Conservation (phyloP, 2,329 filamentous ascomycete species). For the Stachybotrys chlorohalonatus region DNA sequence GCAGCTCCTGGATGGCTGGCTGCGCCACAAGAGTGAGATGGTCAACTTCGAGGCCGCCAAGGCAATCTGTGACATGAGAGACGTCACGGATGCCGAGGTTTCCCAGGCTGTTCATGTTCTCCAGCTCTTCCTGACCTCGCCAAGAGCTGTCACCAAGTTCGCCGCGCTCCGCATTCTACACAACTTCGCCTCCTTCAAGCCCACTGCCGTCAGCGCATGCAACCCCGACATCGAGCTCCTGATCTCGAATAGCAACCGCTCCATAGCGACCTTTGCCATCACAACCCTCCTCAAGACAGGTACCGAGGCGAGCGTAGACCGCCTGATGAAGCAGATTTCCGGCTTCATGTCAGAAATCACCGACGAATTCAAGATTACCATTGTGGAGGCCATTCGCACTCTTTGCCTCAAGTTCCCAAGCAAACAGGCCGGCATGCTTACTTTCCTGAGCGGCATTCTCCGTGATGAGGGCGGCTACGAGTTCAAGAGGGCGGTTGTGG, state of each 20-base stretch:
- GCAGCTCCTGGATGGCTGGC: slow-evolving; percentile 89
- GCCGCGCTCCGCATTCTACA: slow-evolving; percentile 93
- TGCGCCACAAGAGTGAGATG: slow-evolving; percentile 98
- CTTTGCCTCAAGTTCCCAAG: slow-evolving; percentile 95
- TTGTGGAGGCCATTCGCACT: slow-evolving; percentile 95
- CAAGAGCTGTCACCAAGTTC: slow-evolving; percentile 93
- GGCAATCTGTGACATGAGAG: slow-evolving; percentile 89
- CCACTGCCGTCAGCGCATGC: slow-evolving; percentile 81
- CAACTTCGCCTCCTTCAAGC: slow-evolving; percentile 94
- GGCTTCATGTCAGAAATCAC: slow-evolving; percentile 99
- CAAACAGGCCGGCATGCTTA: slow-evolving; percentile 96
- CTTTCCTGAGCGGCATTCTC: slow-evolving; percentile 93
- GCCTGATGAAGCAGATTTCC: slow-evolving; percentile 97
- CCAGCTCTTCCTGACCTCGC: slow-evolving; percentile 93
- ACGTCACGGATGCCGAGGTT: slow-evolving; percentile 86
- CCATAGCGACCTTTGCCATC: slow-evolving; percentile 96
- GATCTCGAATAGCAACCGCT: slow-evolving; percentile 94
- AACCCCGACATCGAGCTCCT: slow-evolving; percentile 96
- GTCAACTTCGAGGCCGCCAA: slow-evolving; percentile 99
- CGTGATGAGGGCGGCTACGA: slow-evolving; percentile 96
- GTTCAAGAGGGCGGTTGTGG: slow-evolving; percentile 94
- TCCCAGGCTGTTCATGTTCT: slow-evolving; percentile 89
- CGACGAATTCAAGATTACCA: slow-evolving; percentile 99
- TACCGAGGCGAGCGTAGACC: slow-evolving; percentile 93
- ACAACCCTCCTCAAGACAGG: slow-evolving; percentile 97